A percentile compares a stretch with the other conserved stretches of the same genome.
phyloP scores from a whole-genome alignment of 495 filamentous ascomycete species.

The Aspergillus hancockii region DNA sequence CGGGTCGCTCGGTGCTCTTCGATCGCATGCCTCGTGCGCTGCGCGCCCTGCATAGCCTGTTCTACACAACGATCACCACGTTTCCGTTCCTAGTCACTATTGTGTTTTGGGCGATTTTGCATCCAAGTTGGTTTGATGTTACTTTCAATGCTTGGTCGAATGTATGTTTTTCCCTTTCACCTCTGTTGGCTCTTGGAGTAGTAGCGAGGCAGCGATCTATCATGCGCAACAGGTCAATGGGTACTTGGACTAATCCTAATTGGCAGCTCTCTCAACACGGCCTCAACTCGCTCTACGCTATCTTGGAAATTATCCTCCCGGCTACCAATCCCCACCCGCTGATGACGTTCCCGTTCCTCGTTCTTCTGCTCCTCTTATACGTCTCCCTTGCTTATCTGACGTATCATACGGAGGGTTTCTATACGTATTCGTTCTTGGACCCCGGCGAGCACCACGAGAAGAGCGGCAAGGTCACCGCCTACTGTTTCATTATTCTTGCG shows the following conservation, averaged over 20 bases:
- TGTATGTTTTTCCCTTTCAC: conserved; percentile 34
- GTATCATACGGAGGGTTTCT: conserved; percentile 66
- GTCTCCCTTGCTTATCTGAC: conserved; percentile 75
- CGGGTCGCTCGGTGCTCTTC: conserved; percentile 56
- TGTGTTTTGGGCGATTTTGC: conserved; percentile 54
- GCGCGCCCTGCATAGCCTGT: conserved; percentile 64
- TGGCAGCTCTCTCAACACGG: conserved; percentile 66
- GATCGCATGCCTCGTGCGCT: conserved; percentile 60
- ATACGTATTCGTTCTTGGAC: conserved; percentile 75
- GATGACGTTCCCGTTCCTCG: conserved; percentile 36
- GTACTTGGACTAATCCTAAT: background rate
- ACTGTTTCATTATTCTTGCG: conserved; percentile 60
- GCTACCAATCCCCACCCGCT: conserved; percentile 55
- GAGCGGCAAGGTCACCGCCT: conserved; percentile 42
- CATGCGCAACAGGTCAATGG: no score
- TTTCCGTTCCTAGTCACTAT: conserved; percentile 69
- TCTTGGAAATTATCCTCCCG: conserved; percentile 71
- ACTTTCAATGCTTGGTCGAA: conserved; percentile 65
- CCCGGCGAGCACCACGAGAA: conserved; percentile 46
- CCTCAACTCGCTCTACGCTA: conserved; percentile 69
- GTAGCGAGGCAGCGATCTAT: no score
- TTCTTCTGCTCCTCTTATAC: conserved; percentile 64
- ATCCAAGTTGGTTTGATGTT: conserved; percentile 50
- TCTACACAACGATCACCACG: conserved; percentile 65
- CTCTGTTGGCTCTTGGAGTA: conserved; percentile 9